A percentile compares a stretch with the other conserved stretches of the same genome.
Evolutionary conservation across 192 early-diverging fungal genomes (phyloP).

Genomic region (Spinellus fusiger): DNA sequence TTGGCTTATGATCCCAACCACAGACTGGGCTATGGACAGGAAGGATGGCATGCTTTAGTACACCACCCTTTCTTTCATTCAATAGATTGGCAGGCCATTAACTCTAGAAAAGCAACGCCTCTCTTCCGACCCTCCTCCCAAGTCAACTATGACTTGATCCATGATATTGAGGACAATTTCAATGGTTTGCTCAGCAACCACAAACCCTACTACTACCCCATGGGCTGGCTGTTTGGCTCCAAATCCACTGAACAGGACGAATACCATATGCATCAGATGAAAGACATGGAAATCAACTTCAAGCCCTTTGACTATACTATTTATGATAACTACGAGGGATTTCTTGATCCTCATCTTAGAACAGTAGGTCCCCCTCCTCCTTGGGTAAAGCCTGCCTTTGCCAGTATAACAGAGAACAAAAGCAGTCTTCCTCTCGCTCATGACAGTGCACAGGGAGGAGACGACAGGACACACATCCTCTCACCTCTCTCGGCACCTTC

Average conservation of each 20-base stretch:
- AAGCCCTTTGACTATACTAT: slow-evolving; percentile 80
- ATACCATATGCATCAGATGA: slow-evolving; percentile 45
- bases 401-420: slow-evolving; percentile 6
- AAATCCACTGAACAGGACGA: background rate
- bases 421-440: background rate
- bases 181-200: slow-evolving; percentile 59
- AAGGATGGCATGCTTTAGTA: slow-evolving; percentile 34
- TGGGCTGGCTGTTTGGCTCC: background rate
- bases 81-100: slow-evolving; percentile 41
- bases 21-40: slow-evolving; percentile 42
- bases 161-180: slow-evolving; percentile 94
- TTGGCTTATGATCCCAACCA: slow-evolving; percentile 43
- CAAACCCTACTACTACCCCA: background rate
- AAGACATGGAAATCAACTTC: slow-evolving; percentile 70
- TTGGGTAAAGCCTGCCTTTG: slow-evolving; percentile 54
- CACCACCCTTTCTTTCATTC: slow-evolving; percentile 52
- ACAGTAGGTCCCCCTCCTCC: slow-evolving; percentile 60
- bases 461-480: slow-evolving; percentile 1
- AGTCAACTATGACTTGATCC: slow-evolving; percentile 92
- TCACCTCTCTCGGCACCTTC: background rate
- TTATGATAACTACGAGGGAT: slow-evolving; percentile 67
- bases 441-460: background rate
- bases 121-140: slow-evolving; percentile 46
- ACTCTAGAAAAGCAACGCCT: slow-evolving; percentile 41
- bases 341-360: slow-evolving; percentile 51